Base-by-base conservation (phyloP, 352 stramenopile genomes). In the Phytophthora pistaciae region DNA sequence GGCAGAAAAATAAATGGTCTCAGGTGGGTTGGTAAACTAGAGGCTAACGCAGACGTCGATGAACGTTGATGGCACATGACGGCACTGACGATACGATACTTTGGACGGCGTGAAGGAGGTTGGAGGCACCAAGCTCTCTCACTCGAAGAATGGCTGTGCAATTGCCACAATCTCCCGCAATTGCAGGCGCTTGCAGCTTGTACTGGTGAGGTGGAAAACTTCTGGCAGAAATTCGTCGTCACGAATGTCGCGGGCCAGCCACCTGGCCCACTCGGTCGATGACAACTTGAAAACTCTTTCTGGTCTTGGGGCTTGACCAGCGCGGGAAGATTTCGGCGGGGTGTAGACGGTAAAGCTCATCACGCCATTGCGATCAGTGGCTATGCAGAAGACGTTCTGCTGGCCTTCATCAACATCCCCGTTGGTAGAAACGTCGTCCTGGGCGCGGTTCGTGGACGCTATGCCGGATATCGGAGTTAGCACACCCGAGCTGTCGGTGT, bases 111-210 rank as follows among this genome's bases (percentile, higher is more conserved):
- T 44, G 38, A 44, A n/a, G 16, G 1, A n/a, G 14, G 38, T 44
- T 23, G 50, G 50, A 38, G 23, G 36, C 36, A 44, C 10, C 11
- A 11, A 44, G 4, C 14, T 44, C 13, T 3, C 38, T 61, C 50
- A 54, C 23, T 1, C 31, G 23, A 60, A 59, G 23, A 54, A 68
- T 8, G 53, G 20, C 13, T 50, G 53, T 21, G 33, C 31, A 21
- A 68, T 56, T 18, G 20, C 31, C 18, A 62, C 3, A 16, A 68
- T 29, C 23, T 62, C 38, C 21, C 23, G 48, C n/a, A 61, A 38
- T 13, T 63, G 40, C 29, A 68, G 20, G 13, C 62, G 62, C 13
- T 61, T 42, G 42, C 62, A 68, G 13, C n/a, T 33, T 3, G 29
- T 50, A 11, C 31, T 31, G 5, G 52, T 49, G 29, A 68, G 36